Evolutionary conservation across 208 protist genomes (phyloP).

Genomic region (Acanthamoeba lenticulata): DNA sequence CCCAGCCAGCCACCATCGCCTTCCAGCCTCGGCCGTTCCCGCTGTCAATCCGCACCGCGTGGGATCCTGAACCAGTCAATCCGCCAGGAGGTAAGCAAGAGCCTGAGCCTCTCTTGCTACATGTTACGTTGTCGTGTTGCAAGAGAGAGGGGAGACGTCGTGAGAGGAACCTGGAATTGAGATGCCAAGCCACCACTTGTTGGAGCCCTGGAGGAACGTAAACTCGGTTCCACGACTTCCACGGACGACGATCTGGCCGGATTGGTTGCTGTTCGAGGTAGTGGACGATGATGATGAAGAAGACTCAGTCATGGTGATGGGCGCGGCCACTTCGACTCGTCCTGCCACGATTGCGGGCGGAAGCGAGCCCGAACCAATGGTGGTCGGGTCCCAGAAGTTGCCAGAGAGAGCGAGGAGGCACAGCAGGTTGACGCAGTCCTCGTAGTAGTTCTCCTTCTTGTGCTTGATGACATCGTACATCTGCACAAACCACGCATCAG

Average conservation of each 20-base stretch:
- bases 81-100: background rate
- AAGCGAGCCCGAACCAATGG: no score
- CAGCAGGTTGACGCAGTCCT: conserved; percentile 33
- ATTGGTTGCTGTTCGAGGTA: no score
- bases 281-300: background rate
- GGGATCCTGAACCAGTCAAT: background rate
- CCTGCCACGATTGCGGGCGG: background rate
- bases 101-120: no score
- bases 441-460: conserved; percentile 35
- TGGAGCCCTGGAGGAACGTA: background rate
- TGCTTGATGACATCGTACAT: conserved; percentile 15
- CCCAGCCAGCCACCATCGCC: background rate
- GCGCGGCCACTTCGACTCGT: background rate
- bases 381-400: conserved; percentile 50
- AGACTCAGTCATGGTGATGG: background rate
- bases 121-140: no score
- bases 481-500: no score
- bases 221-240: background rate
- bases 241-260: background rate
- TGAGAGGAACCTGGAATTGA: background rate
- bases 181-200: conserved; percentile 38
- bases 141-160: no score
- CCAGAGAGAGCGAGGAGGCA: background rate
- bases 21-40: background rate
- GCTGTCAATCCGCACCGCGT: background rate